phyloP scores from a whole-genome alignment of 805 yeast species.

The Gaillardinia entomophila region DNA sequence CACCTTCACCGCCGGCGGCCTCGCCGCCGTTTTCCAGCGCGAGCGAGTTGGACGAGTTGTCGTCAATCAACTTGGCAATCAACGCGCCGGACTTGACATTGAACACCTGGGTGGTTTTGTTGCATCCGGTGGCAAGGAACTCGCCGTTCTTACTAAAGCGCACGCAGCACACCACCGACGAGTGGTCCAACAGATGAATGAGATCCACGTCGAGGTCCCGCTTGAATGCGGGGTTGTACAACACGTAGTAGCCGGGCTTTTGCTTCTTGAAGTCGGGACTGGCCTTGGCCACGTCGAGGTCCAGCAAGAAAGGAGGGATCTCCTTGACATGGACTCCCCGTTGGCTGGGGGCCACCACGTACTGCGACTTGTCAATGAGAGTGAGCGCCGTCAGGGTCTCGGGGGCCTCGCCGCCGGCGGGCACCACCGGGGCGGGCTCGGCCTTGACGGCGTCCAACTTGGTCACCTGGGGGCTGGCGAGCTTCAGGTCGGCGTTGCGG shows the following conservation, averaged over 20 bases:
- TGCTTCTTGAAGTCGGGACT: conserved; percentile 76
- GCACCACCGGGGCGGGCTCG: conserved; percentile 10
- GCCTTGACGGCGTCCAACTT: conserved; percentile 12
- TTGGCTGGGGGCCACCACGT: conserved; percentile 37
- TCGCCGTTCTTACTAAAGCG: conserved; percentile 88
- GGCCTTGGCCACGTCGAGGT: conserved; percentile 73
- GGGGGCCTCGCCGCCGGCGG: conserved; percentile 7
- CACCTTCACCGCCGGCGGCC: conserved; percentile 21
- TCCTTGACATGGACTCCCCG: conserved; percentile 60
- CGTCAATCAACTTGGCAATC: conserved; percentile 82
- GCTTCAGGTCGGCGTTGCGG: conserved; percentile 9
- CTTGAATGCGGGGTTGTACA: conserved; percentile 80
- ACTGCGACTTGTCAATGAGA: conserved; percentile 35
- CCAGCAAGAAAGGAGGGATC: conserved; percentile 74
- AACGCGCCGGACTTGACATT: conserved; percentile 88
- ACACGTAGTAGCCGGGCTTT: conserved; percentile 76
- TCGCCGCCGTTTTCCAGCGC: conserved; percentile 23
- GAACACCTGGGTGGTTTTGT: conserved; percentile 90
- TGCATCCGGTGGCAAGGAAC: conserved; percentile 94
- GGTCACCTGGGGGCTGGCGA: conserved; percentile 6
- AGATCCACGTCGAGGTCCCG: conserved; percentile 74
- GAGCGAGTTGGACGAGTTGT: conserved; percentile 38
- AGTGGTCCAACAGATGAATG: conserved; percentile 85
- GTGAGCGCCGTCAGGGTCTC: conserved; percentile 29
- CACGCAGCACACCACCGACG: conserved; percentile 95